Conservation (phyloP, 768 basidiomycete genomes). For the Rubroboletus pulcherrimus region DNA sequence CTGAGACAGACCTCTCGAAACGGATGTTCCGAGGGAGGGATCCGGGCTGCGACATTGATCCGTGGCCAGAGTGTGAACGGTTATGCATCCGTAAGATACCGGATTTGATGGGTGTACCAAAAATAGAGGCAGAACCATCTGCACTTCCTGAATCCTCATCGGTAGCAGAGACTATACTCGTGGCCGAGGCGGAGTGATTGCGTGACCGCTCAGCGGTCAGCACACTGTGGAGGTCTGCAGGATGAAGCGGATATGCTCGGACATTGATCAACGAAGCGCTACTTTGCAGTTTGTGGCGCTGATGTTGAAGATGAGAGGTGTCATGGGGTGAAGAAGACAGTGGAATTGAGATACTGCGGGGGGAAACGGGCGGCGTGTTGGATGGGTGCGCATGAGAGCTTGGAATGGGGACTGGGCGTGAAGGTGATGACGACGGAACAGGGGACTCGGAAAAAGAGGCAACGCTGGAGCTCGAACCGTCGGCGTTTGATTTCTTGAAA, state of each 20-base stretch:
- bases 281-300: slow-evolving; percentile 22
- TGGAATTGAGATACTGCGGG: slow-evolving; percentile 19
- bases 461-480: slow-evolving; percentile 35
- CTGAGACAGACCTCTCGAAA: slow-evolving; percentile 33
- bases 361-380: slow-evolving; percentile 27
- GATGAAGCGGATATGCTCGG: slow-evolving; percentile 35
- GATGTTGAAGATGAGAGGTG: slow-evolving; percentile 11
- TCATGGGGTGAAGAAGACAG: slow-evolving; percentile 33
- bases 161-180: slow-evolving; percentile 19
- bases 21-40: slow-evolving; percentile 30
- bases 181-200: slow-evolving; percentile 35
- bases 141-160: slow-evolving; percentile 24
- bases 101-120: slow-evolving; percentile 32
- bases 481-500: slow-evolving; percentile 58
- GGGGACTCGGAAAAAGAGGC: slow-evolving; percentile 29
- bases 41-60: slow-evolving; percentile 16
- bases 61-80: slow-evolving; percentile 35
- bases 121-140: slow-evolving; percentile 20
- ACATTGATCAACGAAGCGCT: slow-evolving; percentile 22
- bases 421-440: slow-evolving; percentile 25
- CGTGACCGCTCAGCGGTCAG: slow-evolving; percentile 35
- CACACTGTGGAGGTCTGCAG: slow-evolving; percentile 47
- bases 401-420: slow-evolving; percentile 25
- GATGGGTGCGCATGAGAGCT: slow-evolving; percentile 16
- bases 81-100: slow-evolving; percentile 40